Evolutionary conservation across 345 rosid genomes (phyloP).

Genomic region (Hirschfeldia incana): DNA sequence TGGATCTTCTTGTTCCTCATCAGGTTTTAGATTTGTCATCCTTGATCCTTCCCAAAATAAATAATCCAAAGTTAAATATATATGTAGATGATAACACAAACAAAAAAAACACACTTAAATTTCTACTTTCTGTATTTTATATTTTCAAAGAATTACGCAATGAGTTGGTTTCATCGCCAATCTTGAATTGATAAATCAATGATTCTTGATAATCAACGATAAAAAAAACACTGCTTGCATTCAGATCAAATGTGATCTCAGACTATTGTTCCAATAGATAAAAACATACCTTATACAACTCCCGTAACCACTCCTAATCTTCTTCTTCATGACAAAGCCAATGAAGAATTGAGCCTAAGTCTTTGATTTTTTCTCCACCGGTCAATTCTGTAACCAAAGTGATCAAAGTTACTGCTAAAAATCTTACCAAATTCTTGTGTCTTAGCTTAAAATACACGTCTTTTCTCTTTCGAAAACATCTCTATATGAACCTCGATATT

Average conservation of each 20-base stretch:
- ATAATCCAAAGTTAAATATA: constrained; percentile 54
- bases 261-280: constrained; percentile 62
- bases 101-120: constrained; percentile 9
- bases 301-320: constrained; percentile 53
- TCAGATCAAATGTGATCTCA: constrained; percentile 52
- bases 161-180: constrained; percentile 38
- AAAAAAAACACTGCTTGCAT: constrained; percentile 49
- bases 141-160: constrained; percentile 26
- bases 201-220: constrained; percentile 43
- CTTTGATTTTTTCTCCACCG: constrained; percentile 45
- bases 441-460: constrained; percentile 45
- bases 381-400: constrained; percentile 59
- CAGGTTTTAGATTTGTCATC: constrained; percentile 44
- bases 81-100: constrained; percentile 33
- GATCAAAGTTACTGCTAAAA: constrained; percentile 42
- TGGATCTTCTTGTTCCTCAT: constrained; percentile 42
- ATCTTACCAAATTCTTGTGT: constrained; percentile 58
- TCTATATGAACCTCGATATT: constrained; percentile 44
- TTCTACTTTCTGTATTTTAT: background rate
- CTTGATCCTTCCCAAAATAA: constrained; percentile 57
- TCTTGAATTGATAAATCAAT: constrained; percentile 52
- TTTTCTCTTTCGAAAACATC: constrained; percentile 39
- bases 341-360: constrained; percentile 47
- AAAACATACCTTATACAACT: constrained; percentile 52
- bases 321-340: constrained; percentile 44